Conservation (phyloP, 2,329 filamentous ascomycete species). For the Xylariaceae sp. region DNA sequence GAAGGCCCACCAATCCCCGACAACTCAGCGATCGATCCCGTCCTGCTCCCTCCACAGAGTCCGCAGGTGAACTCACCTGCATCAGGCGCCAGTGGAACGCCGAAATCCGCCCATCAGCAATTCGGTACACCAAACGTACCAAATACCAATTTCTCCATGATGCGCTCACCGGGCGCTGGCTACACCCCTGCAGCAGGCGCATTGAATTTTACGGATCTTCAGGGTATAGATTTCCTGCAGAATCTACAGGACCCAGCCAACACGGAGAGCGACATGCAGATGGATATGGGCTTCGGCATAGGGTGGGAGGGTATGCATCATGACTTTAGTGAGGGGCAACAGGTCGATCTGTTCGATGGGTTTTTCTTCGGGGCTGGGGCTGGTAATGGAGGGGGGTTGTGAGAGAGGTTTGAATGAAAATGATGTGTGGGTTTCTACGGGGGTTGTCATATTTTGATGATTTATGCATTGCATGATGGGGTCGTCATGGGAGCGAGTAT, state of each 20-base stretch:
- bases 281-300: slow-evolving; percentile 66
- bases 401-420: no score
- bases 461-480: no score
- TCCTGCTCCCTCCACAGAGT: slow-evolving; percentile 46
- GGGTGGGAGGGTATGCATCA: slow-evolving; percentile 63
- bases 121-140: slow-evolving; percentile 18
- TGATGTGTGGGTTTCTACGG: no score
- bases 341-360: slow-evolving; percentile 68
- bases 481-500: no score
- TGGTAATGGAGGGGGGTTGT: slow-evolving; percentile 16
- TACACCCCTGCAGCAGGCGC: slow-evolving; percentile 28
- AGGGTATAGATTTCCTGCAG: slow-evolving; percentile 55
- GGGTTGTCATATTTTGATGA: no score
- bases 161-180: slow-evolving; percentile 28
- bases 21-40: slow-evolving; percentile 41
- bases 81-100: slow-evolving; percentile 33
- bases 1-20: slow-evolving; percentile 35
- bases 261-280: slow-evolving; percentile 42
- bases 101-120: slow-evolving; percentile 30
- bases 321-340: slow-evolving; percentile 58
- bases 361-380: slow-evolving; percentile 67
- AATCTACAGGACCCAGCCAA: slow-evolving; percentile 37
- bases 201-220: slow-evolving; percentile 46
- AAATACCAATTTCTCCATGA: slow-evolving; percentile 24
- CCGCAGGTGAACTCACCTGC: slow-evolving; percentile 35